Base-by-base conservation (phyloP, 2,329 filamentous ascomycete species). In the Verticillium longisporum region DNA sequence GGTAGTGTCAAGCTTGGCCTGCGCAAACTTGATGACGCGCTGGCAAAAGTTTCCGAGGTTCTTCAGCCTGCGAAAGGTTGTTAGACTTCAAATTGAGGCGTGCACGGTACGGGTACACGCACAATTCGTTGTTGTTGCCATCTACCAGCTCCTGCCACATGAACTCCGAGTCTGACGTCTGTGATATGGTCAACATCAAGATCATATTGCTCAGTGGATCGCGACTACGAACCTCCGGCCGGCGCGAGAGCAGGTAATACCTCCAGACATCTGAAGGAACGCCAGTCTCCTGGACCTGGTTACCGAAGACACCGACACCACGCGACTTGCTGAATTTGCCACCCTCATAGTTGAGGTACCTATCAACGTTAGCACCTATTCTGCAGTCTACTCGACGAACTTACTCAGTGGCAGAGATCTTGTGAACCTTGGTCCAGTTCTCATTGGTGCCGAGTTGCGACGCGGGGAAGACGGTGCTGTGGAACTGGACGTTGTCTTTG, bases 281-380 rank as follows among this genome's bases (percentile, higher is more conserved):
- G 21, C 92, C 92, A 9, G 92, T 97, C 60, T 96, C 88, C 75
- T 90, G 89, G 56, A 91, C 93, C 69, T 90, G 92, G 76, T 91
- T 93, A 58, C 93, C 93, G 70, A 97, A 97, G 1, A 97, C 93
- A 69, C 93, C 93, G 41, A 97, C 85, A 36, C 90, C 90, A 68
- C 92, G 85, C 58, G 91, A 95, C 77, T 97, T 97, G 72, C 89
- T 93, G 78, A 97, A 97, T 73, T 97, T 97, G 66, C 91, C 91
- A 63, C 86, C 86, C 73, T 95, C 91, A 70, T 95, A 95, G 77
- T 94, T 93, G 66, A 95, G 81, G 69, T 95, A 63, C 45, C 60
- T 61, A 18, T 31, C 3, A 37, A 13, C 37, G 33, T 61, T 14
- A 61, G 60, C n/a, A n/a, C 13, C 11, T 26, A 34, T 37, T 13